Evolutionary conservation across 2,329 filamentous ascomycete genomes (phyloP).

Genomic region (Fusarium devonianum): DNA sequence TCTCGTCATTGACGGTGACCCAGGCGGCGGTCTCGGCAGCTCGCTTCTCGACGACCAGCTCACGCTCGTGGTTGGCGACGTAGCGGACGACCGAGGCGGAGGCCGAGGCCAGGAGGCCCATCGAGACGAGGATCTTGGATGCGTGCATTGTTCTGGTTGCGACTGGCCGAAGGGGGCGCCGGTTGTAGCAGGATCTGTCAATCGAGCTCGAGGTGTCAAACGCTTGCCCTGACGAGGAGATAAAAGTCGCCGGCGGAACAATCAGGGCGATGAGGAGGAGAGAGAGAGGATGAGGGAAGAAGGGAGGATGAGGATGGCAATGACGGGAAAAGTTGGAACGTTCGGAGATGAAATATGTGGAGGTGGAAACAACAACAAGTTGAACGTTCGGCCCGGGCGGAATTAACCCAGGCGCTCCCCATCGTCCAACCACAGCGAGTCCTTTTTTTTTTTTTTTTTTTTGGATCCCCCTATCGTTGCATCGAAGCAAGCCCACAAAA

Average conservation of each 20-base stretch:
- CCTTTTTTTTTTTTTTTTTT: slow-evolving; percentile 27
- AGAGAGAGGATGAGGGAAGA: slow-evolving; percentile 3
- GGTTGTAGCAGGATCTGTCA: background rate
- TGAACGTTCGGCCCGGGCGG: slow-evolving; percentile 31
- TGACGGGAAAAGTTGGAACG: slow-evolving; percentile 8
- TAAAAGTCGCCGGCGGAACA: slow-evolving; percentile 24
- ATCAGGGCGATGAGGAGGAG: slow-evolving; percentile 26
- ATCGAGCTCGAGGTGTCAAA: too few relatives aligned
- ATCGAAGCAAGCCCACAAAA: background rate
- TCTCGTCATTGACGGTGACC: slow-evolving; percentile 59
- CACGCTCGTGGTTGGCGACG: slow-evolving; percentile 23
- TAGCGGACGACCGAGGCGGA: slow-evolving; percentile 36
- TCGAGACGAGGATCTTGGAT: slow-evolving; percentile 41
- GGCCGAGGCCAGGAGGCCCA: slow-evolving; percentile 43
- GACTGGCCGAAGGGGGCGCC: slow-evolving; percentile 1
- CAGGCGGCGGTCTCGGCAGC: slow-evolving; percentile 54
- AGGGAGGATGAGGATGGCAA: slow-evolving; percentile 8
- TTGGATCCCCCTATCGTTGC: background rate
- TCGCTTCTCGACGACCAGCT: slow-evolving; percentile 35
- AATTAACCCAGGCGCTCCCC: slow-evolving; percentile 16
- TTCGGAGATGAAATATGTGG: slow-evolving; percentile 21
- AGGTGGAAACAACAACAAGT: slow-evolving; percentile 16
- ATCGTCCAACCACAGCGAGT: slow-evolving; percentile 33
- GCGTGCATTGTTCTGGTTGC: slow-evolving; percentile 43
- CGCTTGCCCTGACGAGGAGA: too few relatives aligned